Percentiles rank a stretch among this genome's conserved stretches.
Conservation (phyloP, 805 yeast genomes). For the Monosporozyma aquatica region DNA sequence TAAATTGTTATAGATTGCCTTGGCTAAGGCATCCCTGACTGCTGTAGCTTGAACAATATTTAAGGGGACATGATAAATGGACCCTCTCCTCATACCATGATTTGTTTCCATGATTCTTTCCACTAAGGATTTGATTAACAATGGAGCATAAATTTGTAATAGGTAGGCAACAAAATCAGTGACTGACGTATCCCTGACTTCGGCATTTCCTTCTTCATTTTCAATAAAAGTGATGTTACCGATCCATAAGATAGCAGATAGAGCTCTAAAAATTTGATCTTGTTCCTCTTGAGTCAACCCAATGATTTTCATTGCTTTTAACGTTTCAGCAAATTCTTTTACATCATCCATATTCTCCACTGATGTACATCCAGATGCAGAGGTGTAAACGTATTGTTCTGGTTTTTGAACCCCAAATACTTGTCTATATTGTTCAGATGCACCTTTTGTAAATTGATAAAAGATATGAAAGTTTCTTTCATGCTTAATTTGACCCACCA, state of each 20-base stretch:
- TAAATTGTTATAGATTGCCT: conserved; percentile 82
- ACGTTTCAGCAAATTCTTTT: conserved; percentile 69
- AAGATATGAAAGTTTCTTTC: conserved; percentile 97
- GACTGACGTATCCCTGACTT: conserved; percentile 77
- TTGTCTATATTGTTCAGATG: conserved; percentile 75
- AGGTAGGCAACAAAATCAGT: conserved; percentile 90
- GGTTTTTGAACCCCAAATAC: conserved; percentile 87
- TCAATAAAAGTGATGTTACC: conserved; percentile 86
- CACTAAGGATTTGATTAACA: conserved; percentile 56
- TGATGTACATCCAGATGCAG: conserved; percentile 72
- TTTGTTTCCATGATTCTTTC: conserved; percentile 84
- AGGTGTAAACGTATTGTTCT: conserved; percentile 83
- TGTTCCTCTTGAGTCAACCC: conserved; percentile 79
- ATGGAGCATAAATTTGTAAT: conserved; percentile 64
- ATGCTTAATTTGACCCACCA: conserved; percentile 84
- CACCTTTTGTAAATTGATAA: conserved; percentile 90
- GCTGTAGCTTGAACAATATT: conserved; percentile 90
- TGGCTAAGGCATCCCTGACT: conserved; percentile 89
- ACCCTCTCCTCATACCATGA: conserved; percentile 84
- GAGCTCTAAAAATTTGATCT: conserved; percentile 77
- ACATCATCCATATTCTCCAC: conserved; percentile 84
- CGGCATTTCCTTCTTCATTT: conserved; percentile 79
- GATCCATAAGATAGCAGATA: conserved; percentile 85
- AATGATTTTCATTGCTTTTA: conserved; percentile 79
- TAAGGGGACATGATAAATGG: conserved; percentile 88